Conservation (phyloP, 306 rosid species). For the Parietaria judaica region DNA sequence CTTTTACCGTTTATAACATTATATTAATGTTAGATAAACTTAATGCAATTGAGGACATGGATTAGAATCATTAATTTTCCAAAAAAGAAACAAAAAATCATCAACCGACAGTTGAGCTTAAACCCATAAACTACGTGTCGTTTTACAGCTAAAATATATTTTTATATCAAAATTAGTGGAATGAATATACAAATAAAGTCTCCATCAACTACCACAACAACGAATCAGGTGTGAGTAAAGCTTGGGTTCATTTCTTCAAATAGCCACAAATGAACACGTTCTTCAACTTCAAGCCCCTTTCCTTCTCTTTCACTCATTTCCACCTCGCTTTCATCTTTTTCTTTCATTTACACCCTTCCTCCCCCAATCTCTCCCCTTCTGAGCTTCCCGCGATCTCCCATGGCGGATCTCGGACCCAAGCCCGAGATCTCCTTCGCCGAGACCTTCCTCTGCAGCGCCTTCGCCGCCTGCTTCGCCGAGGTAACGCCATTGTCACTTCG, state of each 20-base stretch:
- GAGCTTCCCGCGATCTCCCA: constrained; percentile 18
- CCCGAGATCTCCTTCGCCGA: constrained; percentile 59
- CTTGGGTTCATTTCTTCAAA: constrained; percentile 5
- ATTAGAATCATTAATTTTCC: too few relatives aligned
- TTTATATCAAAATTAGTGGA: too few relatives aligned
- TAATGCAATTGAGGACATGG: too few relatives aligned
- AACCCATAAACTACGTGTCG: too few relatives aligned
- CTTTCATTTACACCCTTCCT: constrained; percentile 7
- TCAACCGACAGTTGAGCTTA: too few relatives aligned
- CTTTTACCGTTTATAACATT: too few relatives aligned
- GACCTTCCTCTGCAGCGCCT: constrained; percentile 77
- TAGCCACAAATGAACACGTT: constrained; percentile 20
- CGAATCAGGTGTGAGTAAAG: neutral
- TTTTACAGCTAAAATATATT: too few relatives aligned
- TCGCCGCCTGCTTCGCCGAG: constrained; percentile 97
- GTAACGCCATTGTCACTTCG: constrained; percentile 19
- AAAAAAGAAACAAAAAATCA: too few relatives aligned
- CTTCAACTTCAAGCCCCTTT: constrained; percentile 10
- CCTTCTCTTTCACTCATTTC: constrained; percentile 21
- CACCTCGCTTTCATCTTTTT: constrained; percentile 7
- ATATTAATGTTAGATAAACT: too few relatives aligned
- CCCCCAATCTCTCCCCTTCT: constrained; percentile 7
- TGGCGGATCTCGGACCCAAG: constrained; percentile 73
- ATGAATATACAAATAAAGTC: neutral
- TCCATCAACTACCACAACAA: neutral